phyloP scores from a whole-genome alignment of 805 yeast genomes.

The Saturnispora mendoncae region DNA sequence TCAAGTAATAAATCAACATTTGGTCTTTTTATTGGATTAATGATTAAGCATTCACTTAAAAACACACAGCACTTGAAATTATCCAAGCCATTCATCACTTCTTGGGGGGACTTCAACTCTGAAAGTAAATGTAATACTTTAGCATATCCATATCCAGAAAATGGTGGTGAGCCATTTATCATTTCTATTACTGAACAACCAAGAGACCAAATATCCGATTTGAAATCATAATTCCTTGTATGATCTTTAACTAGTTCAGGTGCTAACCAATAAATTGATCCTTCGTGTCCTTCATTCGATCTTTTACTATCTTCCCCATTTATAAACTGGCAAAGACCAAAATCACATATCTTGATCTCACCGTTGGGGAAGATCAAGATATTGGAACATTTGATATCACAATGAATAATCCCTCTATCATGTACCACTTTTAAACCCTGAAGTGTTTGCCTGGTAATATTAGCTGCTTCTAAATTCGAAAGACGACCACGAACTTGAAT shows the following conservation, averaged over 20 bases:
- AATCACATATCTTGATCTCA: constrained; percentile 62
- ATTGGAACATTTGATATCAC: constrained; percentile 74
- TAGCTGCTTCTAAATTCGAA: neutral
- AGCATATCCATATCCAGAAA: constrained; percentile 64
- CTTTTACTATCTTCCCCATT: constrained; percentile 4
- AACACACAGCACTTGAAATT: constrained; percentile 36
- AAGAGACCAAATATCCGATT: constrained; percentile 87
- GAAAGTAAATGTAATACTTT: constrained; percentile 81
- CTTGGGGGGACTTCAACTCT: constrained; percentile 59
- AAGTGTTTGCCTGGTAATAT: neutral
- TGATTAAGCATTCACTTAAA: constrained; percentile 58
- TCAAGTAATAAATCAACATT: constrained; percentile 45
- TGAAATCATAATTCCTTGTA: constrained; percentile 60
- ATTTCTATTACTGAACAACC: constrained; percentile 94
- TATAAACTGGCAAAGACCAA: constrained; percentile 50
- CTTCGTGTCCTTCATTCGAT: constrained; percentile 45
- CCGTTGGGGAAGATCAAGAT: constrained; percentile 45
- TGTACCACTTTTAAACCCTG: neutral
- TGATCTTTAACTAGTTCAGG: constrained; percentile 68
- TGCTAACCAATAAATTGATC: constrained; percentile 99
- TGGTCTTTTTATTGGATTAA: constrained; percentile 51
- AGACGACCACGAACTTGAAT: constrained; percentile 1
- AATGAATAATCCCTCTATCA: constrained; percentile 64
- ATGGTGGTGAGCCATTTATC: constrained; percentile 81
- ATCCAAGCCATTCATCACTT: constrained; percentile 47